Base-by-base conservation (phyloP, 2,329 filamentous ascomycete genomes). In the Coniochaeta sp. region DNA sequence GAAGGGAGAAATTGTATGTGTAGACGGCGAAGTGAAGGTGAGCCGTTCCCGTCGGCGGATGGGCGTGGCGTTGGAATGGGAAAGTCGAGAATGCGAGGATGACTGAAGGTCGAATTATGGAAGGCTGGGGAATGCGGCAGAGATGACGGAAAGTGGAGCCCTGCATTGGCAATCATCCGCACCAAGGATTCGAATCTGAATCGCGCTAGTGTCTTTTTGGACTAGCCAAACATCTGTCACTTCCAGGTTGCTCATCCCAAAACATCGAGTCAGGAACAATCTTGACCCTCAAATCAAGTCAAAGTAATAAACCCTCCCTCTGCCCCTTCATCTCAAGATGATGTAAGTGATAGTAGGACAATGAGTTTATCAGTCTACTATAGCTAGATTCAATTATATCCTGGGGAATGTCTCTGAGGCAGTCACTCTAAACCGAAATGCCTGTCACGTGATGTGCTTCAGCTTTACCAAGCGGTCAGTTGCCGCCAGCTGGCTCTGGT, bases 101-200 rank as follows among this genome's bases (percentile, higher is more conserved):
- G 54, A 38, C 34, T 36, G 34, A 57, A 47, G 43, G 19, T 40
- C 38, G 38, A 40, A 24, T 47, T 22, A 55, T 55, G 50, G 56
- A 58, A 58, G 56, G 56, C 56, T 58, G 56, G 56, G 56, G 56
- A 58, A 58, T 31, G 22, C 55, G 9, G 33, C n/a, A 40, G 56
- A 52, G 47, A 57, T 55, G 52, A 55, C 52, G 52, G 26, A 57
- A 57, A 36, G 54, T 57, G 54, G 54, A 28, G 47, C 22, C 14
- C 8, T 28, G 26, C 47, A 26, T 47, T 47, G 43, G 19, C 43
- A 47, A 47, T 24, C 38, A 40, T 40, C 36, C 38, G 16, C 38
- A 40, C 43, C 24, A n/a, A 24, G 43, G 11, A 24, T 24, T 47
- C 47, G 6, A 28, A 7, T n/a, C 14, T 31, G 22, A 17, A 6